Evolutionary conservation across 75 land plant species (phyloP).

Genomic region (Sequoiadendron giganteum): DNA sequence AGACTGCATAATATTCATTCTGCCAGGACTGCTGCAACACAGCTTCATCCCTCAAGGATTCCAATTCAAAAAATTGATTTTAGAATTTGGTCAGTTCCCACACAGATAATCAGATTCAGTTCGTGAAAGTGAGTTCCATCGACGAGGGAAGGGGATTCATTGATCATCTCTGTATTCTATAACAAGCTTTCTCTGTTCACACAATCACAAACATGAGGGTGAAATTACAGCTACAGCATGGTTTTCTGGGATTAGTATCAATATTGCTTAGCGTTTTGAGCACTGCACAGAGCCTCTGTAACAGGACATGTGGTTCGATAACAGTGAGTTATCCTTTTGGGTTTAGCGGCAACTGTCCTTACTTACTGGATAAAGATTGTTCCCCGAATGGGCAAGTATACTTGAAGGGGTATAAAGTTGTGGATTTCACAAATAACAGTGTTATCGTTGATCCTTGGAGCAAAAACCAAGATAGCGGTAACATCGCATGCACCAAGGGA

Average conservation of each 20-base stretch:
- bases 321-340: conserved; percentile 4
- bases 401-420: conserved; percentile 4
- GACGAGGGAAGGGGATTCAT: background rate
- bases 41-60: no score
- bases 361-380: background rate
- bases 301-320: background rate
- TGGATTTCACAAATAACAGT: background rate
- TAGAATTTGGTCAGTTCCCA: no score
- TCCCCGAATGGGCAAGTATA: background rate
- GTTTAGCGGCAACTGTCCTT: background rate
- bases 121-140: no score
- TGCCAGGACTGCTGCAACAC: no score
- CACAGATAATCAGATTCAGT: no score
- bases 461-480: background rate
- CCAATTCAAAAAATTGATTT: no score
- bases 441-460: conserved; percentile 19
- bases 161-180: background rate
- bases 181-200: background rate
- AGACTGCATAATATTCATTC: no score
- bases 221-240: background rate
- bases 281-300: background rate
- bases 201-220: background rate
- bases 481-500: conserved; percentile 18
- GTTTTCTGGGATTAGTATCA: background rate
- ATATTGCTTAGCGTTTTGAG: background rate